These are phyloP conservation scores for Penicillium lividum DNA, from an alignment of 495 filamentous ascomycete species.

Conservation along the genomic window DNA sequence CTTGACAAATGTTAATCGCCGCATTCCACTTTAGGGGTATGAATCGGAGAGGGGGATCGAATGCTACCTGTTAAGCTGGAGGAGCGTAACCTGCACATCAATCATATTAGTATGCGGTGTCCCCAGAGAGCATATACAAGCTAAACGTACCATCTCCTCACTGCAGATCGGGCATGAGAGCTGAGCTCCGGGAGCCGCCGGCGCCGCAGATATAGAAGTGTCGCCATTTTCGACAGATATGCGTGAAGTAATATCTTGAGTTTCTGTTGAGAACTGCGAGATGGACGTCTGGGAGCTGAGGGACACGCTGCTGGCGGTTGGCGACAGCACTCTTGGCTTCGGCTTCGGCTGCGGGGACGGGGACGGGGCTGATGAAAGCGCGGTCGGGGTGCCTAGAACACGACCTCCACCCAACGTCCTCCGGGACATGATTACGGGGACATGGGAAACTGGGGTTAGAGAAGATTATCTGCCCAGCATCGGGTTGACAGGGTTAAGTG, in stretches of 20 bases:
- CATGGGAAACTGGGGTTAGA: slow-evolving; percentile 37
- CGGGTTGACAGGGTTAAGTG: slow-evolving; percentile 20
- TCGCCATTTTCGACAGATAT: slow-evolving; percentile 57
- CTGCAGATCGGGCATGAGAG: slow-evolving; percentile 93
- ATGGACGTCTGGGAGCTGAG: slow-evolving; percentile 65
- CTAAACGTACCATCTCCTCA: slow-evolving; percentile 80
- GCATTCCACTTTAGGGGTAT: not conserved
- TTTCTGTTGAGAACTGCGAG: slow-evolving; percentile 57
- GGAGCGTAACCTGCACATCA: slow-evolving; percentile 69
- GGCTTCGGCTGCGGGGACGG: slow-evolving; percentile 55
- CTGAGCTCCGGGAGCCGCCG: slow-evolving; percentile 57
- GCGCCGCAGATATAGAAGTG: slow-evolving; percentile 48
- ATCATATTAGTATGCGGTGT: slow-evolving; percentile 17
- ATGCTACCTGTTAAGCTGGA: slow-evolving; percentile 84
- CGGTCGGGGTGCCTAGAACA: slow-evolving; percentile 79
- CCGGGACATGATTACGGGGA: slow-evolving; percentile 65
- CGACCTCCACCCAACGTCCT: slow-evolving; percentile 87
- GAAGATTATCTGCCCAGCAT: slow-evolving; percentile 22
- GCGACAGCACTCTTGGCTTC: slow-evolving; percentile 56
- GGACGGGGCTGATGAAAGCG: slow-evolving; percentile 64
- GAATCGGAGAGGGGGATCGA: not conserved
- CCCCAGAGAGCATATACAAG: not conserved
- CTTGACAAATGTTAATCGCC: slow-evolving; percentile 40
- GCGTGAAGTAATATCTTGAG: slow-evolving; percentile 59
- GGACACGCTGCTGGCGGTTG: slow-evolving; percentile 59